phyloP scores from a whole-genome alignment of 208 protist species.

The Acanthamoeba castellanii region DNA sequence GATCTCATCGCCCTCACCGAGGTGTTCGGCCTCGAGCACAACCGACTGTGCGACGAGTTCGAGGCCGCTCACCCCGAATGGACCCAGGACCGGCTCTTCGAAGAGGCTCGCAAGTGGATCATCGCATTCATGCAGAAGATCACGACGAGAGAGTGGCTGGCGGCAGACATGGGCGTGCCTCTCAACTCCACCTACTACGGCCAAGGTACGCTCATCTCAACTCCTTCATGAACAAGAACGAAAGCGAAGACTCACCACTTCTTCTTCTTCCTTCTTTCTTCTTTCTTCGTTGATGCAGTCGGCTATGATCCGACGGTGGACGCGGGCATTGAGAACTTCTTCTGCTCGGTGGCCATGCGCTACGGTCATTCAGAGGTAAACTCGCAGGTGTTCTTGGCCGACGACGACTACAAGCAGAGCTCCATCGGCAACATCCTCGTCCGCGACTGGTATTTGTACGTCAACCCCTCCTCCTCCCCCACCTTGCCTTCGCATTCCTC shows the following conservation, averaged over 20 bases:
- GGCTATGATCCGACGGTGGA: slow-evolving; percentile 43
- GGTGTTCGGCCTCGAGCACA: slow-evolving; percentile 56
- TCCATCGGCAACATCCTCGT: not conserved
- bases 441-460: slow-evolving; percentile 70
- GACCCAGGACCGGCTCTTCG: slow-evolving; percentile 36
- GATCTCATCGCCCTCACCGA: slow-evolving; percentile 43
- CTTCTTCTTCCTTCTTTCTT: no score
- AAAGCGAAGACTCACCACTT: no score
- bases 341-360: slow-evolving; percentile 60
- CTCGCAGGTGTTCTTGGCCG: slow-evolving; percentile 52
- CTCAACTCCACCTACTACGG: slow-evolving; percentile 17
- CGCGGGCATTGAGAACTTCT: slow-evolving; percentile 26
- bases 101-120: slow-evolving; percentile 55
- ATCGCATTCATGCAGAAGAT: slow-evolving; percentile 70
- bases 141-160: slow-evolving; percentile 35
- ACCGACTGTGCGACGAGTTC: slow-evolving; percentile 36
- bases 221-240: no score
- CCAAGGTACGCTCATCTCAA: no score
- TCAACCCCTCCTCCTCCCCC: no score
- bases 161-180: slow-evolving; percentile 10
- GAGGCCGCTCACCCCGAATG: not conserved
- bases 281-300: no score
- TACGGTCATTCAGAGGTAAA: slow-evolving; percentile 64
- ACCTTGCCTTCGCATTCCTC: no score
- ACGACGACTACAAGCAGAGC: slow-evolving; percentile 3